phyloP scores from a whole-genome alignment of 306 rosid genomes.

The Inga laurina region DNA sequence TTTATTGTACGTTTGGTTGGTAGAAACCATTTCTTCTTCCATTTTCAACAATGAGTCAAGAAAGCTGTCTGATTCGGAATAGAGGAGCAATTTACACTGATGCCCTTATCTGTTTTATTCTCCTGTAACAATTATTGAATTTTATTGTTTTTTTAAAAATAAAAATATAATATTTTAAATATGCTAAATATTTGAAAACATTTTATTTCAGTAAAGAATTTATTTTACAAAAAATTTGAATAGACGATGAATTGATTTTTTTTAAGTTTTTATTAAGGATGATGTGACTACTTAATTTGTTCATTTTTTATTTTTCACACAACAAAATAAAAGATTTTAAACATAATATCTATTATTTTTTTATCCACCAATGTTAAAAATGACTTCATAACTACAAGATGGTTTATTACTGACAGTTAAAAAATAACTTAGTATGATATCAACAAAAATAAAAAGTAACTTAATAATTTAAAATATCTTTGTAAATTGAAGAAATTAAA shows the following conservation, averaged over 20 bases:
- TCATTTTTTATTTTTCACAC: neutral
- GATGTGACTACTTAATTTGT: neutral
- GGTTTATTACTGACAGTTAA: neutral
- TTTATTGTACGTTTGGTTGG: neutral
- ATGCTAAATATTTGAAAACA: neutral
- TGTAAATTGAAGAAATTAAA: too few relatives aligned
- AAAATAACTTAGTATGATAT: too few relatives aligned
- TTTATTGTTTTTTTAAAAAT: neutral
- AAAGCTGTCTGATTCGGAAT: neutral
- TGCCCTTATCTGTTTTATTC: neutral
- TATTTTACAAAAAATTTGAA: neutral
- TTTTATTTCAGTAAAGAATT: neutral
- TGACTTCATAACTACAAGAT: neutral
- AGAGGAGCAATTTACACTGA: neutral
- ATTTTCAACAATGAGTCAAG: neutral
- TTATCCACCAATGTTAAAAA: neutral
- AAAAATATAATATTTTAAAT: neutral
- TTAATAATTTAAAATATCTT: too few relatives aligned
- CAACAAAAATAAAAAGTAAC: too few relatives aligned
- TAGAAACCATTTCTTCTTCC: neutral
- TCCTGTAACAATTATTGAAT: neutral
- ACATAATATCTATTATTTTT: neutral
- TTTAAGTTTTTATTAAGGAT: neutral
- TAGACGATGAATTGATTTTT: neutral
- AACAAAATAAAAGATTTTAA: neutral